Conservation (phyloP, 305 asterid species). For the Solanum aculeatissimum region DNA sequence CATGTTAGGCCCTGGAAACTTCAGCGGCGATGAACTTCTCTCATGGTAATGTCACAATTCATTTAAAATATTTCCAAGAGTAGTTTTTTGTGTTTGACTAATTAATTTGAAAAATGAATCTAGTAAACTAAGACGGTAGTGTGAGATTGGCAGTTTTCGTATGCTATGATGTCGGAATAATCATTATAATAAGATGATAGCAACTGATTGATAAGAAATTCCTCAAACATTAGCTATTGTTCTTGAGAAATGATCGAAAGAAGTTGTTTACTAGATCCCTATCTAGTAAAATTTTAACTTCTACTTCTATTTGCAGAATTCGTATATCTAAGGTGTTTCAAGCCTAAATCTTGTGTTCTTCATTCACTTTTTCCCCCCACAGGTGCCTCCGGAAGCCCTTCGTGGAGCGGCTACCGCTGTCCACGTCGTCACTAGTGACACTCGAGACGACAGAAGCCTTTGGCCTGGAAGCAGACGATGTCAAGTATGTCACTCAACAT, state of each 20-base stretch:
- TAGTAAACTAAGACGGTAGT: not conserved
- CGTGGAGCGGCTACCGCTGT: slow-evolving; percentile 81
- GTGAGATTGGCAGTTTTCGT: not conserved
- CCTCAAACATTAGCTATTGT: no score
- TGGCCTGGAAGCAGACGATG: slow-evolving; percentile 88
- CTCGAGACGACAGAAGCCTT: slow-evolving; percentile 90
- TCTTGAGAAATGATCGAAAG: no score
- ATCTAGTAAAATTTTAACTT: no score
- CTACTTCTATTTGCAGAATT: no score
- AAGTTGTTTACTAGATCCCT: no score
- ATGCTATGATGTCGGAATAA: not conserved
- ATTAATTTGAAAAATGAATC: not conserved
- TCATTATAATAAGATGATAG: no score
- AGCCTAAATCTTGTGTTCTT: not conserved
- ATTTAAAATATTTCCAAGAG: not conserved
- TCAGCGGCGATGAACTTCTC: slow-evolving; percentile 92
- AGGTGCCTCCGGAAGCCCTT: slow-evolving; percentile 76
- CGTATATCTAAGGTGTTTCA: not conserved
- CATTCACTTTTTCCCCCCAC: not conserved
- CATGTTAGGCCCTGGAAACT: slow-evolving; percentile 97
- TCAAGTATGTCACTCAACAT: slow-evolving; percentile 88
- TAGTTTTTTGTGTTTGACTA: not conserved
- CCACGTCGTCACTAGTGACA: slow-evolving; percentile 61
- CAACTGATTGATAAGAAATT: no score
- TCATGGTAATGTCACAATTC: slow-evolving; percentile 30